Percentiles rank a stretch among this genome's conserved stretches.
phyloP scores from a whole-genome alignment of 352 stramenopile species.

The Albugo candida region DNA sequence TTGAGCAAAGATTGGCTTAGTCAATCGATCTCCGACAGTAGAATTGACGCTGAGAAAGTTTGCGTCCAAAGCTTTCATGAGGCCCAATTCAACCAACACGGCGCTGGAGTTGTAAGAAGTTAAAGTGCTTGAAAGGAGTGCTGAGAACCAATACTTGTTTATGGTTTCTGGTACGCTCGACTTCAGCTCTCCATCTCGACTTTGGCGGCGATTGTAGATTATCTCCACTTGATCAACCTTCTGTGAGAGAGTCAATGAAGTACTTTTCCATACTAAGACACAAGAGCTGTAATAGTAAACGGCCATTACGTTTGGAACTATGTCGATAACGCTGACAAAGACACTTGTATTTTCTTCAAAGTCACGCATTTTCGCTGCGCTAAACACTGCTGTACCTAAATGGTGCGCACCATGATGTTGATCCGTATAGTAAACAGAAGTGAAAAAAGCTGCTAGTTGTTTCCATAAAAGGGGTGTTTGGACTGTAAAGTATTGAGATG shows the following conservation, averaged over 20 bases:
- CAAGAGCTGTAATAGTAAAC: slow-evolving; percentile 3
- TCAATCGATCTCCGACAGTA: slow-evolving; percentile 2
- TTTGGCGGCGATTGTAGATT: no score
- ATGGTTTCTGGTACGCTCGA: no score
- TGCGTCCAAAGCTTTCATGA: slow-evolving; percentile 3
- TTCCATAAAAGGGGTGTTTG: not conserved
- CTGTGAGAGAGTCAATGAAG: no score
- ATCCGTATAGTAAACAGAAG: not conserved
- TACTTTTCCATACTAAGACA: slow-evolving; percentile 1
- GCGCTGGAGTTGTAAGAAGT: not conserved
- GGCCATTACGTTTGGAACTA: not conserved
- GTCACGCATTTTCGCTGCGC: slow-evolving; percentile 1
- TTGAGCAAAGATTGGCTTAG: slow-evolving; percentile 2
- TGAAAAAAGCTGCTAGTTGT: not conserved
- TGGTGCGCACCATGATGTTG: not conserved
- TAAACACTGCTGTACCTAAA: slow-evolving; percentile 1
- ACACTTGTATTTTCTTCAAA: not conserved
- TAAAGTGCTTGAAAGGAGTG: no score
- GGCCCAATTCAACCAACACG: slow-evolving; percentile 1
- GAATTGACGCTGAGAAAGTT: slow-evolving; percentile 1
- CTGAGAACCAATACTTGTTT: no score
- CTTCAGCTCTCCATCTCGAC: not conserved
- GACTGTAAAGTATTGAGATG: not conserved
- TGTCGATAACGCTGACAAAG: no score
- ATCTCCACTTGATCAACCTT: no score